Evolutionary conservation across 768 basidiomycete species (phyloP).

Genomic region (Termitomyces sp.): DNA sequence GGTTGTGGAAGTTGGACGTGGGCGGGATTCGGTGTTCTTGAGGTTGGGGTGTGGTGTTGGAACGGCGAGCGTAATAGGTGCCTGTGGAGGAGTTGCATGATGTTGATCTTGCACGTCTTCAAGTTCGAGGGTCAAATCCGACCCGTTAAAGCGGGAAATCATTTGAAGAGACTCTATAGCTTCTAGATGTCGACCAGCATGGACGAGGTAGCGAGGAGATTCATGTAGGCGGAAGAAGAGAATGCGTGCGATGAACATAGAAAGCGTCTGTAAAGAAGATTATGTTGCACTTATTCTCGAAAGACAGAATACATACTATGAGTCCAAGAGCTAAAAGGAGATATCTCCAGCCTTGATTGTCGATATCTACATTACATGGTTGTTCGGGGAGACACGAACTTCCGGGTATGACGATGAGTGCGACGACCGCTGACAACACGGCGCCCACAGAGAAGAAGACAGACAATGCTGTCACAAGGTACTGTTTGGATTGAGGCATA

Average conservation of each 20-base stretch:
- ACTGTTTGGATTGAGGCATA: slow-evolving; percentile 87
- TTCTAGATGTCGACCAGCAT: slow-evolving; percentile 78
- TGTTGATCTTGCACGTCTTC: slow-evolving; percentile 61
- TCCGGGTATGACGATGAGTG: slow-evolving; percentile 71
- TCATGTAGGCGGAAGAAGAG: slow-evolving; percentile 91
- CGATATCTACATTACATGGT: slow-evolving; percentile 57
- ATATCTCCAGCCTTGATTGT: slow-evolving; percentile 89
- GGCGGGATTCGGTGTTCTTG: slow-evolving; percentile 4
- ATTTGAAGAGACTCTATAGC: slow-evolving; percentile 78
- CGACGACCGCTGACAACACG: slow-evolving; percentile 78
- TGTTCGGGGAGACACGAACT: slow-evolving; percentile 53
- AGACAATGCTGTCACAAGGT: slow-evolving; percentile 86
- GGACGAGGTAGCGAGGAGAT: slow-evolving; percentile 89
- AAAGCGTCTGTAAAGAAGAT: slow-evolving; percentile 55
- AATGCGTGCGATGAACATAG: slow-evolving; percentile 85
- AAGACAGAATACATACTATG: slow-evolving; percentile 52
- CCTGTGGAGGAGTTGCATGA: slow-evolving; percentile 11
- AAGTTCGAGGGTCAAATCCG: slow-evolving; percentile 56
- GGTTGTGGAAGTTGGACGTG: slow-evolving; percentile 24
- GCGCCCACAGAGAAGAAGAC: slow-evolving; percentile 96
- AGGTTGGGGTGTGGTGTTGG: slow-evolving; percentile 2
- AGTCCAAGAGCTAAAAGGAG: slow-evolving; percentile 73
- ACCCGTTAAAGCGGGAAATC: slow-evolving; percentile 85
- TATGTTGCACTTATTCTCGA: neutral
- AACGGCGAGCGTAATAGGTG: neutral